Conservation (phyloP, 1,284 basidiomycete genomes). For the Sanguinoderma infundibulare region DNA sequence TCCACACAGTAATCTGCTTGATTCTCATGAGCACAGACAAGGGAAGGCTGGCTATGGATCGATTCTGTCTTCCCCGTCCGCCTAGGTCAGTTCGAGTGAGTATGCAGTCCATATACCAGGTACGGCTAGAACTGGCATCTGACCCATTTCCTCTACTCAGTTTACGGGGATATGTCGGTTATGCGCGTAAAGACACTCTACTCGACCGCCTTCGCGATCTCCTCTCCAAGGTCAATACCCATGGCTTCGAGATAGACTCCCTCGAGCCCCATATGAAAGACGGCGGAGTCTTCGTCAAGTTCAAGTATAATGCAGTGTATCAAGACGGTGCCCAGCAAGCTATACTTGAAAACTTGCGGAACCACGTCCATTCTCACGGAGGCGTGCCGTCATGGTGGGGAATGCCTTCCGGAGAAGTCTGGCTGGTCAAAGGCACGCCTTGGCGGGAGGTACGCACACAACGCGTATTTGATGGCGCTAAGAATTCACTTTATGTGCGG, state of each 20-base stretch:
- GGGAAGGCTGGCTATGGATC: slow-evolving; percentile 53
- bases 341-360: slow-evolving; percentile 53
- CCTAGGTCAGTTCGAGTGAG: slow-evolving; percentile 57
- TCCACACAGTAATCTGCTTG: too few relatives aligned
- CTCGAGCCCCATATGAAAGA: slow-evolving; percentile 75
- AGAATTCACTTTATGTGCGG: background rate
- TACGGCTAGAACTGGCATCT: background rate
- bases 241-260: slow-evolving; percentile 60
- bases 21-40: slow-evolving; percentile 22
- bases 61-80: slow-evolving; percentile 63
- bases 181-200: slow-evolving; percentile 58
- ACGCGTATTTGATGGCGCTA: background rate
- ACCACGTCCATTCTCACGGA: slow-evolving; percentile 49
- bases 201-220: slow-evolving; percentile 51
- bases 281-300: slow-evolving; percentile 87
- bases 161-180: slow-evolving; percentile 63
- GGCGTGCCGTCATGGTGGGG: slow-evolving; percentile 71
- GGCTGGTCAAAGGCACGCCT: slow-evolving; percentile 83
- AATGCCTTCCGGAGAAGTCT: slow-evolving; percentile 58
- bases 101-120: slow-evolving; percentile 5
- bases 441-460: slow-evolving; percentile 77
- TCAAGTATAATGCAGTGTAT: slow-evolving; percentile 60
- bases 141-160: slow-evolving; percentile 37
- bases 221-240: slow-evolving; percentile 53
- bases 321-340: slow-evolving; percentile 46